phyloP scores from a whole-genome alignment of 768 basidiomycete genomes.

The Xerocomellus intermedius region DNA sequence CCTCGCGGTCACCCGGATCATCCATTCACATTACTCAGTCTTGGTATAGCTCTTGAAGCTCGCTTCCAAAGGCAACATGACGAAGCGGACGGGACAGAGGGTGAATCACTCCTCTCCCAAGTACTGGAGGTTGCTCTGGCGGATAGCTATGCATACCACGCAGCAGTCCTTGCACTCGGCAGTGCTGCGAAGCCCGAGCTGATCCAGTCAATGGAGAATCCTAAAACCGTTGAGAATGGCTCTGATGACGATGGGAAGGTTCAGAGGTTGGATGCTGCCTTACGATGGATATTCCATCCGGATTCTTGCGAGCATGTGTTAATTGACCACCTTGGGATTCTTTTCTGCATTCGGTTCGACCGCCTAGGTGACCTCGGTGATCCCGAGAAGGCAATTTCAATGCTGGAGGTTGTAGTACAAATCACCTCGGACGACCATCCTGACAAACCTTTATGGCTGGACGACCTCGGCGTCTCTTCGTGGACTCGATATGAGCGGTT shows the following conservation, averaged over 20 bases:
- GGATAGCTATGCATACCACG: neutral
- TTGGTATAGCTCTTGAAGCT: conserved; percentile 1
- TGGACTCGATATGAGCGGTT: neutral
- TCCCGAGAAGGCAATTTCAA: neutral
- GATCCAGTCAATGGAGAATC: neutral
- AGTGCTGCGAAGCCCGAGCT: neutral
- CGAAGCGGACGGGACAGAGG: conserved; percentile 9
- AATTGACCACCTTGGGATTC: neutral
- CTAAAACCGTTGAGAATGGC: neutral
- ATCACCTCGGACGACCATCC: neutral
- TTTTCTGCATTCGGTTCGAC: neutral
- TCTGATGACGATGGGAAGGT: neutral
- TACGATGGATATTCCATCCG: neutral
- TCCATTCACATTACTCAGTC: too few species aligned
- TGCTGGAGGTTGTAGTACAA: neutral
- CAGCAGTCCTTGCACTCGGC: neutral
- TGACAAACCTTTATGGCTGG: neutral
- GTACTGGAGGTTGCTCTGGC: neutral
- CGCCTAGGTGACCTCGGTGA: neutral
- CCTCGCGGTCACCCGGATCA: too few species aligned
- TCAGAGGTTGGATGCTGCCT: neutral
- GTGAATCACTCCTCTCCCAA: neutral
- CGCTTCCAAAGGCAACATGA: conserved; percentile 4
- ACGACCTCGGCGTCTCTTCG: neutral
- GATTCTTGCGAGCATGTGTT: neutral